Evolutionary conservation across 176 grass and related monocot genomes (phyloP), one percentile per base, ranked within the genome.

Genomic region (Rhynchospora breviuscula): DNA sequence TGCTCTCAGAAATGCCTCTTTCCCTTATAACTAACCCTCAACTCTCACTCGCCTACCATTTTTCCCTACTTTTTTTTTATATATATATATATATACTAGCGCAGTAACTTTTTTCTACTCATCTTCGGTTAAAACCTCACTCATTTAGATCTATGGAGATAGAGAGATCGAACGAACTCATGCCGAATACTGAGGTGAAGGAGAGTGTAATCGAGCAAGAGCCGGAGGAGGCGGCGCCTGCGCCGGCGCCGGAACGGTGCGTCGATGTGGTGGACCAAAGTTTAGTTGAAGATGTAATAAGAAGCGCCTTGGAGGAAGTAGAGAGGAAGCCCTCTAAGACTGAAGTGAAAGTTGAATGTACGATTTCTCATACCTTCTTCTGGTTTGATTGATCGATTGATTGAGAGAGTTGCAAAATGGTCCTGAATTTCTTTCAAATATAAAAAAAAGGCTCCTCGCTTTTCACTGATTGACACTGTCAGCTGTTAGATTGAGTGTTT

Each of bases 121-220:
- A 7, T 17, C 71, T 46, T 14, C 12, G 22, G 72, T 53, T 12
- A 76, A 76, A 76, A 53, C 33, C 53, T 11, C 33, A 18, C 35
- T 4, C 35, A 40, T 40, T 79, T 18, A 70, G 53, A 72, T 84
- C 63, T 78, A 63, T 49, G 69, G 67, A 75, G 52, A 68, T 15
- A 14, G 19, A 62, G 70, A 53, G 85, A 6, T 74, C 75, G 85
- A 77, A 43, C 8, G 14, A 83, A 43, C 72, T 90, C 87, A 94
- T 97, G 92, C 92, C 90, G 87, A 90, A 88, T 44, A 89, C 89
- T 54, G 85, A 78, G 84, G 61, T 75, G 62, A 88, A 69, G 84
- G 91, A 88, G 87, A 87, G 84, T 56, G 85, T 78, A 47, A 63
- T 84, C 8, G 84, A 82, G 46, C 83, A 69, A 12, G 80, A 35